These are phyloP conservation scores for Madurella fahalii DNA, from an alignment of 2,329 filamentous ascomycete species.

Conservation along the genomic window DNA sequence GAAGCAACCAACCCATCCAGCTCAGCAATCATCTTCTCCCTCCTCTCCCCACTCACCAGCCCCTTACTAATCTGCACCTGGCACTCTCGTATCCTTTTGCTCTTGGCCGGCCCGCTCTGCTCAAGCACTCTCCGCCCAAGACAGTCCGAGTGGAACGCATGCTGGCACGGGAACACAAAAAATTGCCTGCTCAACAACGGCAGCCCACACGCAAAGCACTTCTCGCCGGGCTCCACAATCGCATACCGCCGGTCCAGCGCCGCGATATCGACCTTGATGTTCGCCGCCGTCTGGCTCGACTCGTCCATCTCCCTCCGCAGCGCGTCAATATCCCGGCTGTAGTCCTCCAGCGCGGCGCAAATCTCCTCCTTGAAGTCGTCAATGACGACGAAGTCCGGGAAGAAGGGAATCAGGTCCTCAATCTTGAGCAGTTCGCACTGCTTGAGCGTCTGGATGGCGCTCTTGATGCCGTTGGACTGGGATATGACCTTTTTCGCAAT, in stretches of 20 bases:
- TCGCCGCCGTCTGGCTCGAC: conserved; percentile 77
- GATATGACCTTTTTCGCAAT: conserved; percentile 93
- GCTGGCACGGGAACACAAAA: conserved; percentile 97
- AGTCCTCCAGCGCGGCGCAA: conserved; percentile 87
- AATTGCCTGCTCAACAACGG: conserved; percentile 88
- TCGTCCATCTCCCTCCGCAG: conserved; percentile 96
- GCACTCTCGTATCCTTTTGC: conserved; percentile 76
- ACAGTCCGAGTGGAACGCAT: conserved; percentile 95
- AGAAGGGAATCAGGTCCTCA: conserved; percentile 96
- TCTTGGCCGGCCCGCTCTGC: conserved; percentile 70
- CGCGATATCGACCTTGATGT: conserved; percentile 87
- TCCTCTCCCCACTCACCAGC: conserved; percentile 62
- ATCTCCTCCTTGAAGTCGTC: conserved; percentile 99
- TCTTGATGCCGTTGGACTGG: conserved; percentile 80
- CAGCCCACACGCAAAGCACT: conserved; percentile 82
- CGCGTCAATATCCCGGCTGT: conserved; percentile 82
- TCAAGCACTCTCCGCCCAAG: conserved; percentile 81
- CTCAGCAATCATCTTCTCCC: conserved; percentile 81
- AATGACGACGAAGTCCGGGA: conserved; percentile 97
- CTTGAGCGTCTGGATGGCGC: conserved; percentile 88
- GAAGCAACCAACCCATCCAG: conserved; percentile 88
- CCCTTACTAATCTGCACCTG: conserved; percentile 80
- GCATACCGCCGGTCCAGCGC: conserved; percentile 85
- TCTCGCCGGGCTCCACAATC: conserved; percentile 93
- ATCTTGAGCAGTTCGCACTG: conserved; percentile 89